Percentiles rank a stretch among this genome's conserved stretches.
Conservation (phyloP, 345 rosid genomes). For the Gossypium anomalum region DNA sequence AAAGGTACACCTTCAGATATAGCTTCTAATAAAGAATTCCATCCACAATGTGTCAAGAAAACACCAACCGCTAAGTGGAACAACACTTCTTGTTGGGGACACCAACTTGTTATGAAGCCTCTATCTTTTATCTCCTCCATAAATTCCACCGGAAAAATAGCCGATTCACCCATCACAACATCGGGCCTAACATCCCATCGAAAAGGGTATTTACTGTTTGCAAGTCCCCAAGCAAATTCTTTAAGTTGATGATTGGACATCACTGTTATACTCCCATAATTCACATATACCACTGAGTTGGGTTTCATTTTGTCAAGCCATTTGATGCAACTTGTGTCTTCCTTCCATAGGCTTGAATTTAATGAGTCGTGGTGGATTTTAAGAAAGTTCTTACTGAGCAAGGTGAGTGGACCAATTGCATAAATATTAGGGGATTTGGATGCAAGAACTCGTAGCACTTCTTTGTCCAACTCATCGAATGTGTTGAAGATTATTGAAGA, state of each 20-base stretch:
- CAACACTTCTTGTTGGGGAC: constrained; percentile 27
- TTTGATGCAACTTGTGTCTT: background rate
- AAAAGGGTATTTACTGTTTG: constrained; percentile 9
- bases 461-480: constrained; percentile 31
- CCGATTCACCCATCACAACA: background rate
- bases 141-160: background rate
- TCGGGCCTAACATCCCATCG: constrained; percentile 4
- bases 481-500: no score
- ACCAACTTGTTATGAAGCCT: constrained; percentile 31
- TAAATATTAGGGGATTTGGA: constrained; percentile 23
- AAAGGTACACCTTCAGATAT: constrained; percentile 17
- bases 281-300: constrained; percentile 7
- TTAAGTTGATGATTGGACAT: background rate
- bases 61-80: constrained; percentile 25
- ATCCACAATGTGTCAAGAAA: constrained; percentile 36
- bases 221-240: constrained; percentile 22
- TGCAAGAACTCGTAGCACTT: constrained; percentile 26
- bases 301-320: constrained; percentile 14
- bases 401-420: constrained; percentile 29
- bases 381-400: constrained; percentile 26
- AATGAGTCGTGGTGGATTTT: background rate
- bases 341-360: constrained; percentile 9
- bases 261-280: background rate
- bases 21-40: constrained; percentile 29
- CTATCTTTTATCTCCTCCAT: constrained; percentile 12